Base-by-base conservation (phyloP, 2,329 filamentous ascomycete genomes). In the Sporothrix mexicana region DNA sequence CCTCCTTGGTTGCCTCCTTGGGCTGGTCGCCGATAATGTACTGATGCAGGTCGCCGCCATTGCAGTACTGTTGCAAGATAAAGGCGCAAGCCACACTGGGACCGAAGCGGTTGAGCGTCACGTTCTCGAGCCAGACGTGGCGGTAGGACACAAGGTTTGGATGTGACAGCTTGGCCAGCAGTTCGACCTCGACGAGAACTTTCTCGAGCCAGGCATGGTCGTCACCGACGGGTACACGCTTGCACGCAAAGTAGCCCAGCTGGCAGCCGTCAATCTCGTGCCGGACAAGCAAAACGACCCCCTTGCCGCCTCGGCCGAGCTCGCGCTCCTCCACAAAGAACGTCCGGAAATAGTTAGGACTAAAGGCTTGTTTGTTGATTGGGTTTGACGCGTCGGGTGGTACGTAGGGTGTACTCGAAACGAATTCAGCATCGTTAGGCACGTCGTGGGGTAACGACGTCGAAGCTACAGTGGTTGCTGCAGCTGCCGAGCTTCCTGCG, bases 1-100 rank as follows among this genome's bases (percentile, higher is more conserved):
- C 90, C 78, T 98, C 93, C 73, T 93, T 93, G 8, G 93, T 94
- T 0, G 86, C 85, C 67, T 89, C 86, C 69, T 88, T 87, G 0
- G 89, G 85, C 30, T 84, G 83, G 6, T 90, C 88, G 7, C 92
- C 91, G n/a, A 95, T 85, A 17, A 99, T 90, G 79, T 97, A 97
- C 75, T 92, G 90, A 73, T 97, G 91, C 20, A 99, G 85, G 79
- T 99, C 96, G 17, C 96, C 96, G 1, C 91, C 88, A 79, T 99
- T 98, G 83, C 97, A 99, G 78, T 97, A 99, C 79, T 99, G 95
- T 80, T 99, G 96, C 8, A 99, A 86, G 73, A 99, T 99, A 80
- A 97, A 99, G 4, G 95, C 94, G 78, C 95, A 98, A 12, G 94
- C 94, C 0, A 99, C 94, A 71, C 90, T 94, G 0, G 97, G 96